Evolutionary conservation across 345 rosid species (phyloP).

Genomic region (Pseudoturritis turrita): DNA sequence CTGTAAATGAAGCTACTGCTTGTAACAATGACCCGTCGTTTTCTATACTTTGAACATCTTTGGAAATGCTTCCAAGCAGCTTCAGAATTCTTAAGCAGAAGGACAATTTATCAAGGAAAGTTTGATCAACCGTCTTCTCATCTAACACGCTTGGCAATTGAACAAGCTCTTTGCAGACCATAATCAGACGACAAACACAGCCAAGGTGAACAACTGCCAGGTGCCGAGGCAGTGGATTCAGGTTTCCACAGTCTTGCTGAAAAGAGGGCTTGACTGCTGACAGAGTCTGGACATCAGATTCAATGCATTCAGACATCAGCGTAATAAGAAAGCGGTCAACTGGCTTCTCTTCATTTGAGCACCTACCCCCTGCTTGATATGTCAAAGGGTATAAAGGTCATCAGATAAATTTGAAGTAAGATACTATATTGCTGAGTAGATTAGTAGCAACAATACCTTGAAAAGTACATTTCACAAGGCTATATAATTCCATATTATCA

Average conservation of each 20-base stretch:
- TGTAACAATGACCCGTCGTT: slow-evolving; percentile 55
- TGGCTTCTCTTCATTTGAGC: slow-evolving; percentile 73
- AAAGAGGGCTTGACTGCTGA: slow-evolving; percentile 36
- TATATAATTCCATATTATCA: slow-evolving; percentile 42
- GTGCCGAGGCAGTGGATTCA: slow-evolving; percentile 66
- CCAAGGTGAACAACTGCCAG: slow-evolving; percentile 74
- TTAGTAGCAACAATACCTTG: slow-evolving; percentile 51
- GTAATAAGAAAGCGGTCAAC: slow-evolving; percentile 60
- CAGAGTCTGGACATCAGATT: slow-evolving; percentile 49
- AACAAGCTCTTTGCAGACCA: slow-evolving; percentile 57
- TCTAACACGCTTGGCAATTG: slow-evolving; percentile 47
- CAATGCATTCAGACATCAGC: slow-evolving; percentile 62
- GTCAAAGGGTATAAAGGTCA: slow-evolving; percentile 13
- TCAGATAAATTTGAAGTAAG: slow-evolving; percentile 2
- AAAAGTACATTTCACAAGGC: slow-evolving; percentile 47
- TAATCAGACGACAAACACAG: slow-evolving; percentile 55
- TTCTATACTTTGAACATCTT: slow-evolving; percentile 58
- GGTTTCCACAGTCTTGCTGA: slow-evolving; percentile 47
- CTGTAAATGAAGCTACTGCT: slow-evolving; percentile 64
- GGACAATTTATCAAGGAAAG: slow-evolving; percentile 49
- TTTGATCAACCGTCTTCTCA: slow-evolving; percentile 53
- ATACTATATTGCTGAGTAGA: background rate
- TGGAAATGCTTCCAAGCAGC: slow-evolving; percentile 62
- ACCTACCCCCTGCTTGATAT: slow-evolving; percentile 44
- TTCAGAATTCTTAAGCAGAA: slow-evolving; percentile 71